Conservation (phyloP, 1,284 basidiomycete genomes). For the Austroboletus niveus region DNA sequence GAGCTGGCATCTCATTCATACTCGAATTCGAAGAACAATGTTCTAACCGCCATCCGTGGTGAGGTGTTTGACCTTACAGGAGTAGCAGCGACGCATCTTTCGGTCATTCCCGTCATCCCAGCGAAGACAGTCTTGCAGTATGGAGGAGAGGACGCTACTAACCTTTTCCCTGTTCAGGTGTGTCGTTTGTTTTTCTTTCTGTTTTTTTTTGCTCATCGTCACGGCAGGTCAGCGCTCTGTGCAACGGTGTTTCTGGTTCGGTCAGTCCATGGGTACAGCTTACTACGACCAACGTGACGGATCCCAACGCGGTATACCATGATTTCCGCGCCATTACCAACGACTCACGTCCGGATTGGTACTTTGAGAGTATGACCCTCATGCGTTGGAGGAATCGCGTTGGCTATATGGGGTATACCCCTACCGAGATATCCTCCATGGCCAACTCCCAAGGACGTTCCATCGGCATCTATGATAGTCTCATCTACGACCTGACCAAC, state of each 20-base stretch:
- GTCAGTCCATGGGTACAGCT: constrained; percentile 87
- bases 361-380: constrained; percentile 87
- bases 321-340: constrained; percentile 89
- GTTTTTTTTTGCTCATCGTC: constrained; percentile 5
- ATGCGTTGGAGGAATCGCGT: constrained; percentile 88
- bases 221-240: constrained; percentile 83
- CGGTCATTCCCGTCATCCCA: constrained; percentile 75
- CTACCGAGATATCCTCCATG: constrained; percentile 73
- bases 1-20: constrained; percentile 66
- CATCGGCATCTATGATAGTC: constrained; percentile 79
- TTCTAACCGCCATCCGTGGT: constrained; percentile 83
- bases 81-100: constrained; percentile 60
- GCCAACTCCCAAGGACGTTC: constrained; percentile 59
- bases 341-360: constrained; percentile 96
- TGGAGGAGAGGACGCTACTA: constrained; percentile 74
- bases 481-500: constrained; percentile 86
- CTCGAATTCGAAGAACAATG: constrained; percentile 64
- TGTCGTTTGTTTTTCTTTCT: constrained; percentile 9
- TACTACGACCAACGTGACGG: constrained; percentile 78
- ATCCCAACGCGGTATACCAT: constrained; percentile 85
- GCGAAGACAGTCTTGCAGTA: constrained; percentile 78
- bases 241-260: constrained; percentile 79
- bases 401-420: constrained; percentile 89
- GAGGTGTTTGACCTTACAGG: constrained; percentile 86
- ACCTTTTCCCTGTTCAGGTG: constrained; percentile 93